These are phyloP conservation scores for Trypanosomatidae sp. DNA, from an alignment of 208 protist genomes.

Conservation along the genomic window DNA sequence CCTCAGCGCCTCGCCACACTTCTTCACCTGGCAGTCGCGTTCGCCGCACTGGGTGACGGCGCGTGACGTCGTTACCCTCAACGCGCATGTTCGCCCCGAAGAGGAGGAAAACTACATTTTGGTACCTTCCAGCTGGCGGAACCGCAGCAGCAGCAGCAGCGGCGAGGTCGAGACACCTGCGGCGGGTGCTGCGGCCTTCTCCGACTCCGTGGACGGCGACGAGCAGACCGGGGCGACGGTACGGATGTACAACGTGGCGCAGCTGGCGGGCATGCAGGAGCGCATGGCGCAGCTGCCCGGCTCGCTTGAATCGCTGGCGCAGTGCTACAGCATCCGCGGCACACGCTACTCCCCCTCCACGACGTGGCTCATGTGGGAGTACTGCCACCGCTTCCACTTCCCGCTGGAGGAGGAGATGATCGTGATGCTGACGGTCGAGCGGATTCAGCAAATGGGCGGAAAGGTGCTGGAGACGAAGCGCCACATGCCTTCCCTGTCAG, in stretches of 20 bases:
- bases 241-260: conserved; percentile 42
- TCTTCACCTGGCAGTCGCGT: conserved; percentile 11
- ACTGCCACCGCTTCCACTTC: conserved; percentile 51
- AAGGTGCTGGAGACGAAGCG: not conserved
- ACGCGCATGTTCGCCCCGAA: conserved; percentile 20
- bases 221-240: no score
- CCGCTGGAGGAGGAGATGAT: conserved; percentile 3
- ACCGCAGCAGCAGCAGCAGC: no score
- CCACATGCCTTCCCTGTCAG: not conserved
- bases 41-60: conserved; percentile 41
- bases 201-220: no score
- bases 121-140: not conserved
- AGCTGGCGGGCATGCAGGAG: conserved; percentile 36
- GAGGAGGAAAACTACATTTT: conserved; percentile 23
- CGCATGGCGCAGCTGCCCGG: conserved; percentile 16
- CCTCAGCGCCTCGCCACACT: conserved; percentile 14
- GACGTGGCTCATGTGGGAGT: conserved; percentile 53
- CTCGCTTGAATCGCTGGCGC: not conserved
- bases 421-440: conserved; percentile 40
- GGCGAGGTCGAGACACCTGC: not conserved
- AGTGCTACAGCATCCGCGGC: conserved; percentile 37
- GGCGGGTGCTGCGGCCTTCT: not conserved
- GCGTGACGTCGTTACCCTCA: conserved; percentile 27
- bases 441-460: conserved; percentile 29
- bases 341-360: conserved; percentile 32